Base-by-base conservation (phyloP, 345 rosid species). In the Citrus glauca region DNA sequence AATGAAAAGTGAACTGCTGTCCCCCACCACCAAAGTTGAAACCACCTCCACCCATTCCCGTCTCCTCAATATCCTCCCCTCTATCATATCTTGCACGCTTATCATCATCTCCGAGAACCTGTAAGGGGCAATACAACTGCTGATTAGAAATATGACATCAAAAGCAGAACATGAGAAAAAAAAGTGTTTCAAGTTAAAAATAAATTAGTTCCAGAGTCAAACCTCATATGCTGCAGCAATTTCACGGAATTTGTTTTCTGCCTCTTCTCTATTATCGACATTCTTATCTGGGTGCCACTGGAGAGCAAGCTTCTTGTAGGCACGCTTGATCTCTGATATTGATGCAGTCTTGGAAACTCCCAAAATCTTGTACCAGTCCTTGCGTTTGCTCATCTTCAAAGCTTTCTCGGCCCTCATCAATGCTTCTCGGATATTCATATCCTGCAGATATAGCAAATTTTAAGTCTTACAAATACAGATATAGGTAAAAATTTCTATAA, bases 281-380 rank as follows among this genome's bases (percentile, higher is more conserved):
- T 96, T 96, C 85, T 96, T 96, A 84, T 96, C 99, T 0, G 99
- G 99, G 86, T 96, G 99, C 99, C 99, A 96, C 76, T 91, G 92
- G 77, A 96, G 69, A 80, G 99, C 99, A 16, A 94, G 97, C 87
- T 92, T 96, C 87, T 96, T 96, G 87, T 96, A 96, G 19, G 98
- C 98, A 60, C 88, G 86, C 83, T 96, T 96, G n/a, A 96, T 96
- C 77, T 96, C 99, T 28, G 97, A 59, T 57, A 91, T 69, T 4
- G 98, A 85, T 1, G 98, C 93, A 2, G 93, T 92, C 85, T 79
- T 94, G 19, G 99, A 92, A 76, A 96, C 71, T 66, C 93, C 98
- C 66, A 96, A 80, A 75, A 92, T 91, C 84, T 94, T 96, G 85
- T 94, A 94, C 98, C 98, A 96, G 80, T 96, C 99, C 85, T 92